Conservation (phyloP, 208 protist species). For the Acanthamoeba triangularis region DNA sequence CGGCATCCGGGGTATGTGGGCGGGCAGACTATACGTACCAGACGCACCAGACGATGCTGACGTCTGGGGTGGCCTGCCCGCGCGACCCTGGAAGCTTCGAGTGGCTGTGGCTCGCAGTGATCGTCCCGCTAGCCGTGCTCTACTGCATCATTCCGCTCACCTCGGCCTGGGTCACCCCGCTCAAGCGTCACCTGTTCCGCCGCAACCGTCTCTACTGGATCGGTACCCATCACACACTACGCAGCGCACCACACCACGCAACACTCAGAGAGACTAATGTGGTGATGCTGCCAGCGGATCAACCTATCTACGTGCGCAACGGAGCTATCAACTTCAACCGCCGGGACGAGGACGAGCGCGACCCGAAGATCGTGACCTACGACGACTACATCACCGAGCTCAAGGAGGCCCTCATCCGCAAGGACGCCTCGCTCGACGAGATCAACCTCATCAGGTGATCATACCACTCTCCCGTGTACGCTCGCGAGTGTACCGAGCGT, state of each 20-base stretch:
- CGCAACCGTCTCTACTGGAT: constrained; percentile 58
- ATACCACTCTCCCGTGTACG: background rate
- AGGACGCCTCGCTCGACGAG: constrained; percentile 52
- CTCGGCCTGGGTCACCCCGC: constrained; percentile 48
- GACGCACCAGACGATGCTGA: background rate
- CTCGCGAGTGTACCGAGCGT: too few relatives aligned
- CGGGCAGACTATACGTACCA: background rate
- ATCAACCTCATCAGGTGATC: constrained; percentile 54
- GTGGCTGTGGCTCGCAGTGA: constrained; percentile 44
- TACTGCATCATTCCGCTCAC: constrained; percentile 40
- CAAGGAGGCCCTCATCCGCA: constrained; percentile 62
- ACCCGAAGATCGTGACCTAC: constrained; percentile 58
- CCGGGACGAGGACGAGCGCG: constrained; percentile 4
- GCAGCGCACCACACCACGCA: background rate
- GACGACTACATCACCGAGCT: constrained; percentile 69
- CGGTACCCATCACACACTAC: background rate
- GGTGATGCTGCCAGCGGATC: background rate
- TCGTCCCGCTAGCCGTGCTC: constrained; percentile 42
- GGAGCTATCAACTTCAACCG: constrained; percentile 11
- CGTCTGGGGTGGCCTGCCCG: background rate
- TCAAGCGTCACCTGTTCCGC: constrained; percentile 60
- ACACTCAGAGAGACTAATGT: background rate
- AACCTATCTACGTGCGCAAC: constrained; percentile 45
- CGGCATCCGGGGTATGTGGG: background rate
- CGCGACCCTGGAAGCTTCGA: constrained; percentile 47